Evolutionary conservation across 306 rosid genomes (phyloP), one percentile per base, ranked within the genome.

Genomic region (Begonia loranthoides): DNA sequence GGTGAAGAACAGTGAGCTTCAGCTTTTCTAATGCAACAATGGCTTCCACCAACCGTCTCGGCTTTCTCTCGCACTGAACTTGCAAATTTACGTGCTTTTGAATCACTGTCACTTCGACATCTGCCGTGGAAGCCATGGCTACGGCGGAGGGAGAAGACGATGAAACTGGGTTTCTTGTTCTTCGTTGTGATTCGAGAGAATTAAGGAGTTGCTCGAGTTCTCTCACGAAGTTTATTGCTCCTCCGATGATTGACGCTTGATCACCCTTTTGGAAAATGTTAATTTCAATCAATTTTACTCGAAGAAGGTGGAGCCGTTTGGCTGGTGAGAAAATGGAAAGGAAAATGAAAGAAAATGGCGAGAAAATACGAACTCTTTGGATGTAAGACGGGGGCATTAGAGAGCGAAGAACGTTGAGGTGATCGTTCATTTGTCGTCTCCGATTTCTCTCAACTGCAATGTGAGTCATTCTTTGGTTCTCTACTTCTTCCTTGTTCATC

Each of bases 401-500:
- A 49, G 89, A 83, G 72, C 79, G 75, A 21, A 92, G 87, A 55
- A 83, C 96, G 63, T 73, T 75, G 57, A 86, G 96, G 62, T 86
- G 99, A 72, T 83, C 96, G 59, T 92, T 92, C 99, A 83, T 92
- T 66, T 86, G 99, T 49, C 94, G 80, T 50, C 99, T 62, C n/a
- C 96, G 80, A 69, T 86, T 90, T 12, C 99, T 72, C 69, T 90
- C 96, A 9, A 90, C 96, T 16, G 96, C 84, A 75, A 90, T 86
- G 73, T 90, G 99, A 19, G 87, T 90, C 96, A 90, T 86, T 12
- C 99, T 62, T 61, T 90, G 99, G 57, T 71, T 82, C 78, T 90
- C 99, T 14, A 86, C 87, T 22, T 90, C 99, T 67, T 86, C 99
- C 51, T 76, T 80, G 77, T 81, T 80, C 86, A 83, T 90, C 17